These are phyloP conservation scores for Arthrobotrys musiformis DNA, from an alignment of 2,329 filamentous ascomycete species.

Conservation along the genomic window DNA sequence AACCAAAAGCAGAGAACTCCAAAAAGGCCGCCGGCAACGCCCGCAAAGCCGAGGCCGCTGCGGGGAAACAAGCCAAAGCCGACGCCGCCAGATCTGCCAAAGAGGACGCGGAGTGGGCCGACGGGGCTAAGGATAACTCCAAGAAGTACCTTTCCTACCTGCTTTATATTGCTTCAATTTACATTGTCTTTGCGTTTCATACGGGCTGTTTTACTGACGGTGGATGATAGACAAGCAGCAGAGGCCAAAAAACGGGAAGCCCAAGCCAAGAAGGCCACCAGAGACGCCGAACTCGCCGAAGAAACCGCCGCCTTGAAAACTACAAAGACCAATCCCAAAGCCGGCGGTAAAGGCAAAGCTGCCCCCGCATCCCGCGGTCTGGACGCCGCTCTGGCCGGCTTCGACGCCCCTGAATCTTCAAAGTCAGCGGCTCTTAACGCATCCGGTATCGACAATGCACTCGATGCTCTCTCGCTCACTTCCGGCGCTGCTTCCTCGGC, in stretches of 20 bases:
- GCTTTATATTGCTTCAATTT: background rate
- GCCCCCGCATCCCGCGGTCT: constrained; percentile 68
- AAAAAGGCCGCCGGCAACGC: constrained; percentile 90
- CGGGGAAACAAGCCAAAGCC: constrained; percentile 66
- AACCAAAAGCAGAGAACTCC: constrained; percentile 69
- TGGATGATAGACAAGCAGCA: constrained; percentile 76
- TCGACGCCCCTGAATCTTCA: constrained; percentile 63
- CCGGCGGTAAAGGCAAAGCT: constrained; percentile 72
- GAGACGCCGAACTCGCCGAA: constrained; percentile 81
- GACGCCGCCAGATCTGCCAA: constrained; percentile 67
- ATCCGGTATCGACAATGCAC: constrained; percentile 89
- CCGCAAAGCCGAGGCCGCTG: constrained; percentile 77
- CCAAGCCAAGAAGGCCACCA: constrained; percentile 90
- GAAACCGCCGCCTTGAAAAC: constrained; percentile 82
- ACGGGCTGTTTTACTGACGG: no score
- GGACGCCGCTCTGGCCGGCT: constrained; percentile 66
- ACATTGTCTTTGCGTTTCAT: background rate
- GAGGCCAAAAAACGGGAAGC: constrained; percentile 83
- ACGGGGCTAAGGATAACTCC: constrained; percentile 82
- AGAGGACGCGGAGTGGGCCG: constrained; percentile 82
- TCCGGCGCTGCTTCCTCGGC: constrained; percentile 68
- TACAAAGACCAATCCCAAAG: constrained; percentile 73
- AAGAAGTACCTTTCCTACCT: constrained; percentile 78
- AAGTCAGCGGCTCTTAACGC: constrained; percentile 71
- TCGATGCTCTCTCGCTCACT: constrained; percentile 82